Evolutionary conservation across 2,329 filamentous ascomycete species (phyloP), one percentile per base, ranked within the genome.

Genomic region (Phoma sp.): DNA sequence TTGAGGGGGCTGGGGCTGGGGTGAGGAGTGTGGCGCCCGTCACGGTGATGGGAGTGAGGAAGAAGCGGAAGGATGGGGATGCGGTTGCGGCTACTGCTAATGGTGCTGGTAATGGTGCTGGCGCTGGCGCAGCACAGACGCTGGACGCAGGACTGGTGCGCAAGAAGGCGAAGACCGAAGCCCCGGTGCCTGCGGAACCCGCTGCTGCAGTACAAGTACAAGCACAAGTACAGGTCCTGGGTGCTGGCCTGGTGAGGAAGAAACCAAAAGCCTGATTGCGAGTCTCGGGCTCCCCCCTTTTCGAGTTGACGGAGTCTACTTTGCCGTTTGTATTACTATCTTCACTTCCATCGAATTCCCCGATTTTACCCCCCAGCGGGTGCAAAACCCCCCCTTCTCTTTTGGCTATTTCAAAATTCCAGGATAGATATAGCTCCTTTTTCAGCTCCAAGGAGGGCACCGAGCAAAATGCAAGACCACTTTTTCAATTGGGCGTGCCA

Each of bases 111-210:
- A 29, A 9, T 6, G 6, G 9, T 9, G 27, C 27, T 7, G 27
- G 27, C 6, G 27, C 10, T 5, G 14, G 25, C 27, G 47, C 47
- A 14, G 52, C 60, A 11, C 54, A 65, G 30, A 47, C 57, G 5
- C 48, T 71, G 24, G 64, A 57, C 18, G 62, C 62, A 14, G 62
- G 58, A 0, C 36, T 69, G 44, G 66, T 73, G 9, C 62, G 70
- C 44, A 74, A 74, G 61, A 75, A 74, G 46, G 57, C 55, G 2
- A 75, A 72, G 55, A 38, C 61, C 5, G 69, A 70, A 23, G 18
- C 18, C 18, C 52, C 60, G 18, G 47, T 36, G 11, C 43, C 60
- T 18, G 29, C 53, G 4, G 14, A 32, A 50, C 7, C 10, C 37
- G 23, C 18, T 6, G 13, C 2, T 9, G 13, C 47, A 44, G 44